Conservation (phyloP, 2,329 filamentous ascomycete species). For the Teratosphaeria epicoccoides region DNA sequence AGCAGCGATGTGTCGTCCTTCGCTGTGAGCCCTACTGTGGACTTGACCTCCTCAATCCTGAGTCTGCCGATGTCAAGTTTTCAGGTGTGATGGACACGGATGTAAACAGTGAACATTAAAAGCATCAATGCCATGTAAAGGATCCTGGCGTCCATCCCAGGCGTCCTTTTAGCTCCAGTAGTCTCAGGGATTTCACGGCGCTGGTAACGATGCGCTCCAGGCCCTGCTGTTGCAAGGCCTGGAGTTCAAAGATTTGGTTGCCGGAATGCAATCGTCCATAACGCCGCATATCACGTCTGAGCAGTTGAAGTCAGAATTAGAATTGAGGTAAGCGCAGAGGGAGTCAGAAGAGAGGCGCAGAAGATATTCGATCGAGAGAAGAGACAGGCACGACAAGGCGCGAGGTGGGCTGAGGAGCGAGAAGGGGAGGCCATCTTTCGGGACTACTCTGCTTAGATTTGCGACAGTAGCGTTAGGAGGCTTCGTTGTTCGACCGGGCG, state of each 20-base stretch:
- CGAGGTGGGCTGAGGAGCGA: background rate
- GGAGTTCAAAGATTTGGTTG: conserved; percentile 4
- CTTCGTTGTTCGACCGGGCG: background rate
- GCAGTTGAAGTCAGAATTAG: background rate
- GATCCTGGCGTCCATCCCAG: background rate
- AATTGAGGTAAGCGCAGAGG: too few relatives aligned
- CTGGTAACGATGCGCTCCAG: conserved; percentile 24
- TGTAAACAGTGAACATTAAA: background rate
- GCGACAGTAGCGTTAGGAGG: background rate
- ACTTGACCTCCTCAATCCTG: conserved; percentile 23
- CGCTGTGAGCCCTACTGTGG: conserved; percentile 28
- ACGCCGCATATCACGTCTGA: too few relatives aligned
- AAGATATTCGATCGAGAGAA: background rate
- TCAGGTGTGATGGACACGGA: conserved; percentile 45
- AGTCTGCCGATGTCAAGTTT: conserved; percentile 23
- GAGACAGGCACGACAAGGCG: background rate
- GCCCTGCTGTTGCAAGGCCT: conserved; percentile 15
- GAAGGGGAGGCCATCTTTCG: background rate
- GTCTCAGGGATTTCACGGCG: conserved; percentile 34
- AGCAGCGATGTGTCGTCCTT: conserved; percentile 56
- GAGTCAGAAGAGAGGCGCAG: too few relatives aligned
- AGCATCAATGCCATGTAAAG: background rate
- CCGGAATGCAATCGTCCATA: background rate
- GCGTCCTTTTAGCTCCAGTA: background rate
- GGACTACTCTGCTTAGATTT: background rate